These are phyloP conservation scores for Borovskyia barvae DNA, from an alignment of 208 protist species.

Conservation along the genomic window DNA sequence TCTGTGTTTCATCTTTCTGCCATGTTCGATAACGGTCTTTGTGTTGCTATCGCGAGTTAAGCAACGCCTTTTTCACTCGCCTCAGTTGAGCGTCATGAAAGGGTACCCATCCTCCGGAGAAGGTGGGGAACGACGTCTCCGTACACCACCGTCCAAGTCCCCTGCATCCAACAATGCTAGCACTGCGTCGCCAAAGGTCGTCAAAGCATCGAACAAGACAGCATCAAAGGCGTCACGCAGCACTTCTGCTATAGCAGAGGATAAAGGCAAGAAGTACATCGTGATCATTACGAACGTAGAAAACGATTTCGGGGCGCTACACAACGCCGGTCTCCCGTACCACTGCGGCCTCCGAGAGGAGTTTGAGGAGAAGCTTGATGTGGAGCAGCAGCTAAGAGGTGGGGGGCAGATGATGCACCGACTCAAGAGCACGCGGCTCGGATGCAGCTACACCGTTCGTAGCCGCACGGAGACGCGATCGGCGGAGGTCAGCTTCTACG, in stretches of 20 bases:
- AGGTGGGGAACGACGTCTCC: too few relatives aligned
- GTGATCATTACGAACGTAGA: conserved; percentile 86
- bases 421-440: background rate
- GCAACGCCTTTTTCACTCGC: too few relatives aligned
- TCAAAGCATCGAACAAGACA: too few relatives aligned
- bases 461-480: conserved; percentile 76
- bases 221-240: too few relatives aligned
- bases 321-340: conserved; percentile 41
- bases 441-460: conserved; percentile 57
- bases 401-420: background rate
- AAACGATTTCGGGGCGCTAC: conserved; percentile 78
- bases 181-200: too few relatives aligned
- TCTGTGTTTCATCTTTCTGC: too few relatives aligned
- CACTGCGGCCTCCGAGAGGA: conserved; percentile 49
- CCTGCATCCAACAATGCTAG: too few relatives aligned
- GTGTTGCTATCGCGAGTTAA: too few relatives aligned
- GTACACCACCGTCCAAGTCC: too few relatives aligned
- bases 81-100: too few relatives aligned
- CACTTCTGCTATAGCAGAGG: background rate
- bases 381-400: conserved; percentile 11
- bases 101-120: too few relatives aligned
- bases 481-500: conserved; percentile 66
- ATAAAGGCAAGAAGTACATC: conserved; percentile 50
- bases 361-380: conserved; percentile 22
- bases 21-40: too few relatives aligned